Base-by-base conservation (phyloP, 495 filamentous ascomycete species). In the Glonium stellatum region DNA sequence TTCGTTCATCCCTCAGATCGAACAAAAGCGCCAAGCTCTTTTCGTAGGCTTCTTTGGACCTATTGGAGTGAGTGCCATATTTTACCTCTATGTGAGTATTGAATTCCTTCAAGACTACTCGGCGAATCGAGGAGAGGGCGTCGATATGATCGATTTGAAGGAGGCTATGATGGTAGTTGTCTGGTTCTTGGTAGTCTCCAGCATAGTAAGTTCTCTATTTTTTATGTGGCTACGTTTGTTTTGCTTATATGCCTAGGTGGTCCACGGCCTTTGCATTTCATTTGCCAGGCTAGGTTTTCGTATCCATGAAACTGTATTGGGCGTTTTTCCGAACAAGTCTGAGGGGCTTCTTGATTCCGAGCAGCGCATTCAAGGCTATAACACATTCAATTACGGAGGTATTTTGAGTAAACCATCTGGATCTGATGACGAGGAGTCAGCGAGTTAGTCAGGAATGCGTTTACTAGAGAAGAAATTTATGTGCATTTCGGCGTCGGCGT, bases 21-120 rank as follows among this genome's bases (percentile, higher is more conserved):
- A 91, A 60, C 80, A 87, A 42, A 64, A 82, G 5, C 76, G 77
- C 10, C 88, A 95, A 61, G 89, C 90, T 2, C 74, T 85, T 1
- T 95, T 95, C 62, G 87, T 91, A 27, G 92, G 91, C 4, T 95
- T 95, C 77, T 96, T 96, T 65, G 92, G 92, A 0, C 92, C 91
- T 10, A 92, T 97, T 59, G 92, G 92, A n/a, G 89, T 96, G 5
- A 89, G 87, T 47, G 90, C 91, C 4, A 80, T 96, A 46, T 96
- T 95, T 72, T 96, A 96, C 69, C 79, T 96, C 21, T 92, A 89
- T 62, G 76, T 95, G 64, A 84, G 80, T 36, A n/a, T 74, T 87
- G 1, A 86, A 92, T 41, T 95, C 88, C 62, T 62, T 89, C n/a
- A n/a, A 39, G 36, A 39, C 36, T 39, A 8, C 15, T 8, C 36